A percentile compares a stretch with the other conserved stretches of the same genome.
phyloP scores from a whole-genome alignment of 2,329 filamentous ascomycete genomes.

The Sarocladiaceae sp. region DNA sequence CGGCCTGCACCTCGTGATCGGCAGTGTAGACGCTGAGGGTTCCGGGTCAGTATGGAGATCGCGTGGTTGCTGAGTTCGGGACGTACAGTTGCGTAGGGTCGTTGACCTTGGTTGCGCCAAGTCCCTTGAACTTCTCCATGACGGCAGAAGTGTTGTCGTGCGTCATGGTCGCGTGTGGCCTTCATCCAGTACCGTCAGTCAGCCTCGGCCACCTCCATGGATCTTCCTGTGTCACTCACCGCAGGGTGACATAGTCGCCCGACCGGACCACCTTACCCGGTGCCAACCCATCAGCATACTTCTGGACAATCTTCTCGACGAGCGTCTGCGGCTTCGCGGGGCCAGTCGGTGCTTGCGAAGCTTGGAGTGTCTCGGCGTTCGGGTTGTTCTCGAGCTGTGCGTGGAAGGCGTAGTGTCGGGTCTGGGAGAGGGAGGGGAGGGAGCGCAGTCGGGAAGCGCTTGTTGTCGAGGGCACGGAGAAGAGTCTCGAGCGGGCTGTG shows the following conservation, averaged over 20 bases:
- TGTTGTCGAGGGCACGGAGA: not conserved
- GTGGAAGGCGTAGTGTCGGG: slow-evolving; percentile 30
- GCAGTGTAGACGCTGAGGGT: too few species aligned
- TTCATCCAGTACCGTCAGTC: not conserved
- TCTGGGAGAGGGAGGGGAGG: slow-evolving; percentile 5
- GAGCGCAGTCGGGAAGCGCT: not conserved
- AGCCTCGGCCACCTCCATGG: not conserved
- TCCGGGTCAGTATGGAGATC: too few species aligned
- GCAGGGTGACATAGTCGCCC: slow-evolving; percentile 78
- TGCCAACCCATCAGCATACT: slow-evolving; percentile 68
- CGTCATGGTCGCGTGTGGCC: slow-evolving; percentile 55
- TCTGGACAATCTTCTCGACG: slow-evolving; percentile 88
- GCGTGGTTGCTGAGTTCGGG: too few species aligned
- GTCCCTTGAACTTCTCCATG: slow-evolving; percentile 67
- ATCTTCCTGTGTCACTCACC: not conserved
- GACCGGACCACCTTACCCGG: slow-evolving; percentile 67
- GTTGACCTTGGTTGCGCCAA: slow-evolving; percentile 67
- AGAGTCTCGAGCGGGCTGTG: not conserved
- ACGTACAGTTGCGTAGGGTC: slow-evolving; percentile 56
- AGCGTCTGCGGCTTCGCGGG: slow-evolving; percentile 60
- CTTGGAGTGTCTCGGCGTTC: not conserved
- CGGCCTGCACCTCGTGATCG: too few species aligned
- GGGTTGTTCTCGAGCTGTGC: slow-evolving; percentile 3
- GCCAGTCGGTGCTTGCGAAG: slow-evolving; percentile 21
- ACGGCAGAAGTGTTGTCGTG: slow-evolving; percentile 82